Evolutionary conservation across 2,329 filamentous ascomycete genomes (phyloP).

Genomic region (Alternaria arbusti): DNA sequence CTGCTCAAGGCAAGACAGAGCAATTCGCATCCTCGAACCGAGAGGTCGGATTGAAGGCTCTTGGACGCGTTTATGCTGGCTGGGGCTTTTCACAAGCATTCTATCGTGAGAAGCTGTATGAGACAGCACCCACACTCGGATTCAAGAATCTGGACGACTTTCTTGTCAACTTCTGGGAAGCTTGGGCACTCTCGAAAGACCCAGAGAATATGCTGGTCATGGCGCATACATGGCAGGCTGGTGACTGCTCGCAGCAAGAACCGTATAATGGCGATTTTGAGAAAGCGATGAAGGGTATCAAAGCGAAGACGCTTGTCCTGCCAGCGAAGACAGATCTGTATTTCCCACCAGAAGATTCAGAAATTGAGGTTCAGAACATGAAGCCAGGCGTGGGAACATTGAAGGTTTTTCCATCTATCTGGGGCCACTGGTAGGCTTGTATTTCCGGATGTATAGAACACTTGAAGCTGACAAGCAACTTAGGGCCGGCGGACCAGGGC

Average conservation of each 20-base stretch:
- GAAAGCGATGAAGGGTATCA: slow-evolving; percentile 68
- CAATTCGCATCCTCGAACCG: slow-evolving; percentile 62
- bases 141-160: slow-evolving; percentile 76
- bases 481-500: slow-evolving; percentile 74
- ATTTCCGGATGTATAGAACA: neutral
- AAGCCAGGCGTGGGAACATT: slow-evolving; percentile 63
- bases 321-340: slow-evolving; percentile 79
- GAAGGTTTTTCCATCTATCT: slow-evolving; percentile 64
- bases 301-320: slow-evolving; percentile 73
- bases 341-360: slow-evolving; percentile 81
- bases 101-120: slow-evolving; percentile 74
- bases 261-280: slow-evolving; percentile 72
- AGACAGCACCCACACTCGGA: slow-evolving; percentile 61
- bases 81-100: slow-evolving; percentile 84
- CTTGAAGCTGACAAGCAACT: slow-evolving; percentile 12
- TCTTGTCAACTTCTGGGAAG: slow-evolving; percentile 77
- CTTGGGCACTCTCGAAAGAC: slow-evolving; percentile 74
- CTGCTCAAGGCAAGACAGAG: slow-evolving; percentile 28
- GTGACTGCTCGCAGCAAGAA: slow-evolving; percentile 71
- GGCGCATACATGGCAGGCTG: slow-evolving; percentile 80
- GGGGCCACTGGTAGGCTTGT: slow-evolving; percentile 64
- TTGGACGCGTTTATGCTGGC: slow-evolving; percentile 77
- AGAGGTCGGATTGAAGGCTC: slow-evolving; percentile 68
- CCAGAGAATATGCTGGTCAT: slow-evolving; percentile 77
- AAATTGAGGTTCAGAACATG: slow-evolving; percentile 73